Conservation (phyloP, 1,139 yeast species). For the Magnusiomyces paraingens region DNA sequence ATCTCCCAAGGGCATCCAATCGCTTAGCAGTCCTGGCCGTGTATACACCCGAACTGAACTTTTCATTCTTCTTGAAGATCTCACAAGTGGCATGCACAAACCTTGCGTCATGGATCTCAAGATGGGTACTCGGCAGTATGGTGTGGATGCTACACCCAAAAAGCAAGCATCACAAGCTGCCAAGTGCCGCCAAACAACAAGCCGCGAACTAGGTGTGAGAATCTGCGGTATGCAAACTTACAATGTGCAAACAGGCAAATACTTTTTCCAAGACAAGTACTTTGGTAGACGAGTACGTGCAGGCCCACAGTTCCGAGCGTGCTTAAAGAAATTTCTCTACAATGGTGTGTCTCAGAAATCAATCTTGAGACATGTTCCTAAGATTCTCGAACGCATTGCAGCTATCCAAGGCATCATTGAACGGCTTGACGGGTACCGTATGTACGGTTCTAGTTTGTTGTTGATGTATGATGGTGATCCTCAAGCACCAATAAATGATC, state of each 20-base stretch:
- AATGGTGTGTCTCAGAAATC: constrained; percentile 58
- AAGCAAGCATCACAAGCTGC: constrained; percentile 75
- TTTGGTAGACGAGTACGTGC: constrained; percentile 73
- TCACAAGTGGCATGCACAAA: constrained; percentile 69
- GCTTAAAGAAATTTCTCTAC: constrained; percentile 69
- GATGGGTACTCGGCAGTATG: constrained; percentile 98
- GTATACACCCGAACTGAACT: constrained; percentile 51
- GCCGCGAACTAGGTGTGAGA: constrained; percentile 77
- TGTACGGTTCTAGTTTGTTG: constrained; percentile 85
- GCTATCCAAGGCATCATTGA: constrained; percentile 51
- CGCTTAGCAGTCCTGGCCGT: constrained; percentile 18
- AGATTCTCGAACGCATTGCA: constrained; percentile 51
- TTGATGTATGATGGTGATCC: constrained; percentile 77
- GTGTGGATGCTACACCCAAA: constrained; percentile 73
- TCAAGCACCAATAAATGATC: too few species aligned
- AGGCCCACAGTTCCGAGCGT: constrained; percentile 73
- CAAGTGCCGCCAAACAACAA: constrained; percentile 79
- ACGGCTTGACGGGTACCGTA: constrained; percentile 67
- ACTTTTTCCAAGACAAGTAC: constrained; percentile 76
- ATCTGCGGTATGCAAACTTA: constrained; percentile 94
- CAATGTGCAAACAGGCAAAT: constrained; percentile 44
- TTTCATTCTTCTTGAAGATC: constrained; percentile 84
- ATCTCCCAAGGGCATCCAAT: constrained; percentile 12
- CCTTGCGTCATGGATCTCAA: constrained; percentile 94
- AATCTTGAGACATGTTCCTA: constrained; percentile 62